A percentile compares a stretch with the other conserved stretches of the same genome.
These are phyloP conservation scores for Suhomyces sp. DNA, from an alignment of 805 yeast species.

Conservation along the genomic window DNA sequence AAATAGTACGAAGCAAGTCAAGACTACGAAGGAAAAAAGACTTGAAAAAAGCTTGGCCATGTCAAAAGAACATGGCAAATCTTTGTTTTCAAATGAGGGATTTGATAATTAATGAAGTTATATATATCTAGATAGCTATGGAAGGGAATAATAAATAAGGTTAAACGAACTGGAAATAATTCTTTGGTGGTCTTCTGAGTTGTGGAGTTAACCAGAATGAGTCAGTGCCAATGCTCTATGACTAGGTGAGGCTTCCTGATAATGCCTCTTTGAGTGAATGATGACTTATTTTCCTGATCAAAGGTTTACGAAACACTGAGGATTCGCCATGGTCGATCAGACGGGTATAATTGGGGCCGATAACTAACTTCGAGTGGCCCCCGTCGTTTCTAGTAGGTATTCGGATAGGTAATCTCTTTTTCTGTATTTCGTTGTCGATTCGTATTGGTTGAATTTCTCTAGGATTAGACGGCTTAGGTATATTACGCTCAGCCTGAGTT, in stretches of 20 bases:
- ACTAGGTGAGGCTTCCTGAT: slow-evolving; percentile 9
- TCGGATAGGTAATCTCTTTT: slow-evolving; percentile 31
- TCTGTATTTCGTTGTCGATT: slow-evolving; percentile 24
- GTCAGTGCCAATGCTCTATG: not conserved
- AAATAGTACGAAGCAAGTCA: slow-evolving; percentile 23
- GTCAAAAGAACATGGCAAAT: slow-evolving; percentile 17
- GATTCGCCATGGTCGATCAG: slow-evolving; percentile 44
- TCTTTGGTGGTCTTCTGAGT: not conserved
- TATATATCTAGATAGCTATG: not conserved
- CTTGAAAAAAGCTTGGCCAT: slow-evolving; percentile 24
- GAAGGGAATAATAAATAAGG: not conserved
- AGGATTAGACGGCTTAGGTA: slow-evolving; percentile 10
- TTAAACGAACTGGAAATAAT: not conserved
- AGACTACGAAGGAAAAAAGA: slow-evolving; percentile 24
- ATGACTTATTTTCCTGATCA: slow-evolving; percentile 43
- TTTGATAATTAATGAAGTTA: slow-evolving; percentile 15
- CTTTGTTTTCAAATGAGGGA: slow-evolving; percentile 16
- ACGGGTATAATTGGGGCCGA: slow-evolving; percentile 42
- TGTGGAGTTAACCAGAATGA: not conserved
- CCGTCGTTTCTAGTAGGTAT: slow-evolving; percentile 25
- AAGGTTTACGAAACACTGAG: slow-evolving; percentile 33
- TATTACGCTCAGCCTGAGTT: not conserved
- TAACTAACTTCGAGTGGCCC: slow-evolving; percentile 38
- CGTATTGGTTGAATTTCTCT: slow-evolving; percentile 20
- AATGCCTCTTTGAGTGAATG: slow-evolving; percentile 49